phyloP scores from a whole-genome alignment of 257 asterid species.

The Lycium barbarum region DNA sequence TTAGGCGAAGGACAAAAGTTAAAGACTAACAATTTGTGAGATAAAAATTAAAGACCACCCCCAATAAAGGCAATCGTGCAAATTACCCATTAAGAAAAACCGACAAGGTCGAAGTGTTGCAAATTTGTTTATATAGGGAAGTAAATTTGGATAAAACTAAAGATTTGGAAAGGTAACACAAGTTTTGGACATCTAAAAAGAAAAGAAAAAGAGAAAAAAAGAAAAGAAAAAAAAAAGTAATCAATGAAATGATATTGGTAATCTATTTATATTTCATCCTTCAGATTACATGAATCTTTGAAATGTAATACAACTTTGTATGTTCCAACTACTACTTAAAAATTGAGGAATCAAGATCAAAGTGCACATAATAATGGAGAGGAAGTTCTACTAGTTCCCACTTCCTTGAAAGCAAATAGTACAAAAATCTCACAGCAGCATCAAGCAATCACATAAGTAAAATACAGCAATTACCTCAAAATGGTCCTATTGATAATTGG shows the following conservation, averaged over 20 bases:
- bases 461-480: conserved; percentile 14
- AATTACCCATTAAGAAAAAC: neutral
- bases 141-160: neutral
- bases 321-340: neutral
- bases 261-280: conserved; percentile 12
- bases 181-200: neutral
- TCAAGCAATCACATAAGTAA: conserved; percentile 28
- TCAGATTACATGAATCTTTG: neutral
- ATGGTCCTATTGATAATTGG: conserved; percentile 8
- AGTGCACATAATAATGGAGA: neutral
- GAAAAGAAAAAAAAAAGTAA: neutral
- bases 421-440: neutral
- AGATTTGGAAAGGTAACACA: neutral
- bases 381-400: neutral
- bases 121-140: neutral
- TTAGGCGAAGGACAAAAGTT: too few relatives aligned
- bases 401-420: neutral
- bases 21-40: too few relatives aligned
- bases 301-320: neutral
- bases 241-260: neutral
- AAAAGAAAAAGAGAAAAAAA: too few relatives aligned
- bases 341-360: neutral
- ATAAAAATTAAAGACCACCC: too few relatives aligned
- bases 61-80: too few relatives aligned
- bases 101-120: neutral